Evolutionary conservation across 768 basidiomycete genomes (phyloP).

Genomic region (Lactarius hatsudake): DNA sequence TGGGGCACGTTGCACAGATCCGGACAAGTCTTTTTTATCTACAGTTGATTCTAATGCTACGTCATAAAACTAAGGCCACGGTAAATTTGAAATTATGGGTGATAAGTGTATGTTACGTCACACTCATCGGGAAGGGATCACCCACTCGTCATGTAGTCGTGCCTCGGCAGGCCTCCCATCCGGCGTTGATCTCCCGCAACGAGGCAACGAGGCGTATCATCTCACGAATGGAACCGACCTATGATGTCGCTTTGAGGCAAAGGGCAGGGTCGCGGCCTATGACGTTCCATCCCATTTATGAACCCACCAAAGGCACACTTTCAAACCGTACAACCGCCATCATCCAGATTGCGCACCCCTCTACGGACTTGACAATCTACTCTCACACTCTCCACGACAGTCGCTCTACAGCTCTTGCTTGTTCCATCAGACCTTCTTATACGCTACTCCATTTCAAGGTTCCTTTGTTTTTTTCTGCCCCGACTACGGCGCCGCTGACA

Average conservation of each 20-base stretch:
- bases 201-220: slow-evolving; percentile 18
- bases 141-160: not conserved
- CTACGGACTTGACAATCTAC: not conserved
- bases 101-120: slow-evolving; percentile 16
- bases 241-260: slow-evolving; percentile 26
- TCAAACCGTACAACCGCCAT: not conserved
- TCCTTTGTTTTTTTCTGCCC: not conserved
- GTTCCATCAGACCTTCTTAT: slow-evolving; percentile 3
- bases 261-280: slow-evolving; percentile 24
- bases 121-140: not conserved
- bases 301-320: slow-evolving; percentile 1
- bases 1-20: not conserved
- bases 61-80: slow-evolving; percentile 11
- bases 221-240: not conserved
- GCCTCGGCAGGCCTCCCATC: not conserved
- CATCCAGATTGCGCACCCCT: slow-evolving; percentile 19
- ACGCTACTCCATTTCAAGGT: slow-evolving; percentile 2
- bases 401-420: too few relatives aligned
- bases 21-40: slow-evolving; percentile 10
- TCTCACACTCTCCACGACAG: slow-evolving; percentile 1
- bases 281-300: slow-evolving; percentile 21
- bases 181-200: not conserved
- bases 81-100: slow-evolving; percentile 13
- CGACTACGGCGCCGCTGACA: slow-evolving; percentile 10
- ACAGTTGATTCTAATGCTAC: slow-evolving; percentile 10